phyloP scores from a whole-genome alignment of 2,329 filamentous ascomycete species.

The Didymella sp. region DNA sequence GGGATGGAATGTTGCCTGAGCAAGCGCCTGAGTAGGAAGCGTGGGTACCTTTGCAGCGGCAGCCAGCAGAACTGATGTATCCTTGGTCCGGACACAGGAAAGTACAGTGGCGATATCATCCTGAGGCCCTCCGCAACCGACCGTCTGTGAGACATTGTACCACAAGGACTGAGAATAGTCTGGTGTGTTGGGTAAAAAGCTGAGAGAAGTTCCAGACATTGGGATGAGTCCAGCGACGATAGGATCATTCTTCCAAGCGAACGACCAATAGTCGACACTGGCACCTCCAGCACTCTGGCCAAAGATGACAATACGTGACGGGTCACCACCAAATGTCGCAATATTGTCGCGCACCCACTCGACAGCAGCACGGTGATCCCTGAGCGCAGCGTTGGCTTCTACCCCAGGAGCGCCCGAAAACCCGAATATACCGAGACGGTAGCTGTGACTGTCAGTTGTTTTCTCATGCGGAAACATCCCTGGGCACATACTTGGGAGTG shows the following conservation, averaged over 20 bases:
- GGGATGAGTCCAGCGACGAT: slow-evolving; percentile 59
- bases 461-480: no score
- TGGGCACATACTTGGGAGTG: slow-evolving; percentile 30
- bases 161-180: slow-evolving; percentile 36
- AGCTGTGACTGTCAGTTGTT: slow-evolving; percentile 26
- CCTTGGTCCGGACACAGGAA: slow-evolving; percentile 47
- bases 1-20: slow-evolving; percentile 41
- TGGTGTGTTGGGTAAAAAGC: slow-evolving; percentile 38
- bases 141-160: slow-evolving; percentile 49
- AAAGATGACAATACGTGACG: slow-evolving; percentile 49
- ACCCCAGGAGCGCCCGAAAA: slow-evolving; percentile 48
- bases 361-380: slow-evolving; percentile 36
- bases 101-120: slow-evolving; percentile 39
- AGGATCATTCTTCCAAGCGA: slow-evolving; percentile 56
- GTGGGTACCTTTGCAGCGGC: slow-evolving; percentile 37
- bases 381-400: slow-evolving; percentile 48
- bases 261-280: slow-evolving; percentile 58
- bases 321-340: slow-evolving; percentile 51
- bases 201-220: slow-evolving; percentile 56
- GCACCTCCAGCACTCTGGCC: slow-evolving; percentile 51
- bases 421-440: slow-evolving; percentile 51
- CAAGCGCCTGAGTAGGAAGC: slow-evolving; percentile 33
- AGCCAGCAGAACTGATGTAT: slow-evolving; percentile 30
- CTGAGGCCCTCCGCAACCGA: slow-evolving; percentile 45
- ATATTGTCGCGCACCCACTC: slow-evolving; percentile 54